Evolutionary conservation across 2,329 filamentous ascomycete species (phyloP).

Genomic region (Chrysosporium keratinophilum): DNA sequence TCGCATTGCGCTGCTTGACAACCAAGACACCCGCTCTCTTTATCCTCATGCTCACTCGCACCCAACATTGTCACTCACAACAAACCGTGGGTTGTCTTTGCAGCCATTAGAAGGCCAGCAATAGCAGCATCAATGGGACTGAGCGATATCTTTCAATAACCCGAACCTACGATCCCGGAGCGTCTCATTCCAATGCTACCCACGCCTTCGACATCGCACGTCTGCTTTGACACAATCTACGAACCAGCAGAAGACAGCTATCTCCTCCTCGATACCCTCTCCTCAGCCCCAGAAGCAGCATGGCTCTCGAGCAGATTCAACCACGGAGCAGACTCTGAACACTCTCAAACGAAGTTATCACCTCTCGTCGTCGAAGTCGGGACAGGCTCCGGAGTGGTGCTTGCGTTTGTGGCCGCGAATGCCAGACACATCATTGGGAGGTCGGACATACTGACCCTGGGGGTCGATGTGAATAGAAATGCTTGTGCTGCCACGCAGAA

Average conservation of each 20-base stretch:
- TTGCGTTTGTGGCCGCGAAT: conserved; percentile 76
- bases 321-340: not conserved
- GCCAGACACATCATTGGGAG: conserved; percentile 61
- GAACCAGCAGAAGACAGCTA: conserved; percentile 95
- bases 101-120: not conserved
- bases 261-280: conserved; percentile 83
- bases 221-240: conserved; percentile 79
- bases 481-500: conserved; percentile 65
- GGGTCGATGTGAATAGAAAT: conserved; percentile 74
- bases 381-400: conserved; percentile 84
- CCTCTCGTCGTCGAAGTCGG: conserved; percentile 76
- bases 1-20: not conserved
- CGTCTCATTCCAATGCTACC: conserved; percentile 59
- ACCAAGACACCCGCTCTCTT: not conserved
- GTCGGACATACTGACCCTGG: conserved; percentile 58
- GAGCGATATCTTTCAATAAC: not conserved
- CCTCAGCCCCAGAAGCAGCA: conserved; percentile 53
- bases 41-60: not conserved
- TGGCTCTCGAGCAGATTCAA: conserved; percentile 60
- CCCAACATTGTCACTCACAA: not conserved
- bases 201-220: conserved; percentile 86
- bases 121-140: not conserved
- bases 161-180: not conserved
- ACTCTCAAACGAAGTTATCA: conserved; percentile 24
- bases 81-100: not conserved